Conservation (phyloP, 495 filamentous ascomycete genomes). For the Viridothelium virens region DNA sequence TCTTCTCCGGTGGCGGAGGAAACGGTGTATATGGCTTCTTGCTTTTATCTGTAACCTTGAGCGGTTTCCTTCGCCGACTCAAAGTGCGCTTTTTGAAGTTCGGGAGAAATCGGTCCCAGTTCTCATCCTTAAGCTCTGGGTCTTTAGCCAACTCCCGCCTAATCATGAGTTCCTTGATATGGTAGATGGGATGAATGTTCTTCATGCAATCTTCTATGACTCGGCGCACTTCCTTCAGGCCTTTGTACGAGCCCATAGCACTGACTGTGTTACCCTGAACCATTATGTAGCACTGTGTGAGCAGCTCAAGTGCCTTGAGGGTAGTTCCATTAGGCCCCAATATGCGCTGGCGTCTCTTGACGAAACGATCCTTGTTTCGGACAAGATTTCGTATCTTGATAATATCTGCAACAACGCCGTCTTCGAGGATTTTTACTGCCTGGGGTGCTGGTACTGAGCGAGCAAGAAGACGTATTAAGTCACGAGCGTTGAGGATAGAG, state of each 20-base stretch:
- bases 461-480: constrained; percentile 86
- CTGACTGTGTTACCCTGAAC: constrained; percentile 96
- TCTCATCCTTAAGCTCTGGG: constrained; percentile 74
- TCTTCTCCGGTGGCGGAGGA: constrained; percentile 69
- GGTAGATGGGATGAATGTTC: constrained; percentile 87
- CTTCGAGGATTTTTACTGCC: constrained; percentile 88
- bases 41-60: constrained; percentile 83
- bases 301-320: constrained; percentile 89
- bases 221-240: constrained; percentile 83
- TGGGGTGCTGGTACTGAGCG: constrained; percentile 88
- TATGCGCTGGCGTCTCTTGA: constrained; percentile 89
- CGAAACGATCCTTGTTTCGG: constrained; percentile 91
- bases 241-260: constrained; percentile 85
- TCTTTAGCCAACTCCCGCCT: constrained; percentile 97
- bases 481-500: constrained; percentile 85
- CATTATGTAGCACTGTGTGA: constrained; percentile 86
- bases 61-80: constrained; percentile 71
- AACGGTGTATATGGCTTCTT: constrained; percentile 90
- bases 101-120: constrained; percentile 92
- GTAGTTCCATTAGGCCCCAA: constrained; percentile 77
- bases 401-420: constrained; percentile 81
- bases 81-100: constrained; percentile 96
- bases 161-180: constrained; percentile 99
- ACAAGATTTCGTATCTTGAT: constrained; percentile 90
- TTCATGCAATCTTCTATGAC: constrained; percentile 94